Percentiles rank a stretch among this genome's conserved stretches.
These are phyloP conservation scores for Pleurotus ostreatus DNA, from an alignment of 768 basidiomycete genomes.

Conservation along the genomic window DNA sequence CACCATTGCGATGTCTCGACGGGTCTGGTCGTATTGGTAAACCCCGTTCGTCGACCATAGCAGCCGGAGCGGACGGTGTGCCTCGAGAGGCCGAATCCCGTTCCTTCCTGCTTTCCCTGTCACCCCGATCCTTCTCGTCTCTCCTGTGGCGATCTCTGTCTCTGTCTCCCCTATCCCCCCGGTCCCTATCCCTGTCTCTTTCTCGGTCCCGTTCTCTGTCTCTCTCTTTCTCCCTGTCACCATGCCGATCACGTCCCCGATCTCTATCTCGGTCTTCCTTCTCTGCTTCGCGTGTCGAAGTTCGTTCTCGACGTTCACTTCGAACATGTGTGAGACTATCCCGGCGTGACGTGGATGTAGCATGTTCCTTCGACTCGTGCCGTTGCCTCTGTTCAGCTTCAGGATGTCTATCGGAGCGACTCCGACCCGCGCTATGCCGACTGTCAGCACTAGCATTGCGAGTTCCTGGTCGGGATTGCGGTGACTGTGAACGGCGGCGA, in stretches of 20 bases:
- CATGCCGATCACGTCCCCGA: constrained; percentile 54
- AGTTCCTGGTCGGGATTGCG: constrained; percentile 61
- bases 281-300: constrained; percentile 31
- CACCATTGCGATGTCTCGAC: constrained; percentile 47
- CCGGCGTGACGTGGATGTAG: constrained; percentile 34
- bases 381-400: constrained; percentile 49
- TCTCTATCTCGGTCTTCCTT: constrained; percentile 46
- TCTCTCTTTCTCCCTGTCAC: constrained; percentile 55
- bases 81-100: constrained; percentile 42
- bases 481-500: constrained; percentile 62
- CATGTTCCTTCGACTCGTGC: constrained; percentile 40
- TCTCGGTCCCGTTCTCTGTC: constrained; percentile 45
- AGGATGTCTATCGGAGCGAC: constrained; percentile 46
- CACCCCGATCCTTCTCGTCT: constrained; percentile 57
- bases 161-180: constrained; percentile 34
- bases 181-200: constrained; percentile 42
- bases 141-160: constrained; percentile 54
- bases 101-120: constrained; percentile 59
- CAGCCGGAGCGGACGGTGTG: constrained; percentile 24
- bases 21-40: constrained; percentile 59
- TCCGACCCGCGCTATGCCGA: constrained; percentile 63
- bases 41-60: constrained; percentile 46
- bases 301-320: constrained; percentile 45
- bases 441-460: constrained; percentile 71
- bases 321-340: constrained; percentile 52